Base-by-base conservation (phyloP, 257 asterid genomes). In the Craterostigma plantagineum region DNA sequence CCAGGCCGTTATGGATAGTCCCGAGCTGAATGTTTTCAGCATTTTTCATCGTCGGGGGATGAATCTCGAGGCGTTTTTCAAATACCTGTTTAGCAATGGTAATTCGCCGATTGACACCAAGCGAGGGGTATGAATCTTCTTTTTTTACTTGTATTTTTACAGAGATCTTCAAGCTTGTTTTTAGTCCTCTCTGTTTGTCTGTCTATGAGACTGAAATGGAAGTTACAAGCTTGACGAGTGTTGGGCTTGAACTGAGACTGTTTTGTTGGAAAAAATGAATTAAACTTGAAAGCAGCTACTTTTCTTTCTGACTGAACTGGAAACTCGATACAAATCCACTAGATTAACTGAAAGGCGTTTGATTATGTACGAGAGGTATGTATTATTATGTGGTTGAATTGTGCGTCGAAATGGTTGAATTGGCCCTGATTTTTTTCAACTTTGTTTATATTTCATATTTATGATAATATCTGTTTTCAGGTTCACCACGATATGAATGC, bases 401-500 rank as follows among this genome's bases (percentile, higher is more conserved):
- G 30, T 23, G 30, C 30, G 15, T 16, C 13, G 11, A 11, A 38
- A 10, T 1, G 27, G 18, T 4, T 37, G 11, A 10, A 9, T 30
- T 35, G n/a, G n/a, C n/a, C n/a, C n/a, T n/a, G n/a, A n/a, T n/a
- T n/a, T n/a, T n/a, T n/a, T n/a, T n/a, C n/a, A n/a, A 10, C 27
- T n/a, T 13, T 36, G 34, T 15, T 43, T 50, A 43, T 43, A 33
- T 12, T 35, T 13, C 10, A 12, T 11, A 15, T 15, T 15, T 44
- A 5, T 54, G 14, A n/a, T n/a, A n/a, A 35, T 43, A 11, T 38
- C 33, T 40, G 16, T 48, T 63, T 69, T 49, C 75, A 69, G 90
- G 90, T 72, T 56, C 82, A 76, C 66, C 90, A 76, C 39, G 82
- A 76, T 45, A 72, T 76, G 90, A 60, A 12, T 50, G 72, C 72